Evolutionary conservation across 257 asterid species (phyloP), one percentile per base, ranked within the genome.

Genomic region (Cynanchum wilfordii): DNA sequence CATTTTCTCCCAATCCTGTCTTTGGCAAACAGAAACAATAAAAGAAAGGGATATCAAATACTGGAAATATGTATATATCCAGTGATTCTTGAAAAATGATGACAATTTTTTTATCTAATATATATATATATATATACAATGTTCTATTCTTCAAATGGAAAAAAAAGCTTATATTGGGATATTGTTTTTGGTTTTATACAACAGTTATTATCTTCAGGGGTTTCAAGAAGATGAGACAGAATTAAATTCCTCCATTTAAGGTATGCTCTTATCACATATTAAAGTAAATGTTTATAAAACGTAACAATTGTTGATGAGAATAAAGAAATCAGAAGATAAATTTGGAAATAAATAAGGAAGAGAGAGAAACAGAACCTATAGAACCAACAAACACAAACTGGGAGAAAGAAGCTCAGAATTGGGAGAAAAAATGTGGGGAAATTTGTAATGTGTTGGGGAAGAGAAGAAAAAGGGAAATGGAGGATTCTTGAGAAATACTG

Each of bases 1-100:
- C 90, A 84, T 92, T 76, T 82, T 81, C 82, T 82, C 84, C 84
- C 87, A 47, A 79, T 80, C 85, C 92, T 87, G 88, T 85, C 78
- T 69, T 38, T 17, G 50, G 78, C 24, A 25, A 70, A 62, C 30
- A 24, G 4, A 24, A 27, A 11, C 51, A 12, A 33, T 36, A 30
- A 30, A 30, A 30, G 2, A 33, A 33, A 33, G 38, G 4, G n/a
- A n/a, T 20, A 54, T 25, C 3, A 54, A 24, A 42, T 25, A 60
- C 27, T 20, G 59, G 1, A 29, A 49, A 29, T 12, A 68, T 0
- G 27, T 1, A 24, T 10, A 69, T 10, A 17, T 27, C 3, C 55
- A 33, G 50, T 40, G 13, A 13, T 3, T 25, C 22, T 24, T 2
- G 22, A 38, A 68, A 50, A 69, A 19, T 5, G 45, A 4, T 2